Evolutionary conservation across 2,329 filamentous ascomycete genomes (phyloP).

Genomic region (Claviceps purpurea): DNA sequence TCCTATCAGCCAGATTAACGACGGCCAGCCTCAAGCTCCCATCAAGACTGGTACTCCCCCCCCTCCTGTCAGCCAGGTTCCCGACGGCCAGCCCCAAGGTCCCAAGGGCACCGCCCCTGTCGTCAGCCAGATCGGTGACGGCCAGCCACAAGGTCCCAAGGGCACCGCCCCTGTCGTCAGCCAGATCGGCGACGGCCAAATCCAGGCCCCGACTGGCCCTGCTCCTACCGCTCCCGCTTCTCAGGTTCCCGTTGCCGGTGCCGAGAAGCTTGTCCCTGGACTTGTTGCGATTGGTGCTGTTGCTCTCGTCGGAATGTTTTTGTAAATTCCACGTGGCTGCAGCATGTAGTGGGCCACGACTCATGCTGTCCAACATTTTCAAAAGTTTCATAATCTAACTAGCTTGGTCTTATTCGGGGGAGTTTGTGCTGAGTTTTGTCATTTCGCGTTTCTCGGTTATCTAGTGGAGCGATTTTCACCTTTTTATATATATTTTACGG

Average conservation of each 20-base stretch:
- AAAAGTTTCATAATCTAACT: too few species aligned
- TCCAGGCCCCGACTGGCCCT: slow-evolving; percentile 26
- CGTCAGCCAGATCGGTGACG: slow-evolving; percentile 28
- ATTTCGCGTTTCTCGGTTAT: background rate
- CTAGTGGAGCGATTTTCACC: background rate
- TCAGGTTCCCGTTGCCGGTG: slow-evolving; percentile 12
- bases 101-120: slow-evolving; percentile 15
- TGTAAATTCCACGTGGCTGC: slow-evolving; percentile 5
- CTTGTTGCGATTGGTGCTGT: slow-evolving; percentile 7
- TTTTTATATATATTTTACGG: background rate
- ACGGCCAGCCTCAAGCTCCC: slow-evolving; percentile 28
- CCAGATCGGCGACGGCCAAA: slow-evolving; percentile 29
- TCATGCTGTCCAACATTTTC: background rate
- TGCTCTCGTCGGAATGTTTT: slow-evolving; percentile 8
- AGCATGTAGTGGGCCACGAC: background rate
- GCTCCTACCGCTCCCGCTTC: slow-evolving; percentile 3
- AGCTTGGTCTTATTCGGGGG: background rate
- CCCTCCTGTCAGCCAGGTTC: slow-evolving; percentile 27
- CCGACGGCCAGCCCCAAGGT: slow-evolving; percentile 1
- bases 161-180: slow-evolving; percentile 23
- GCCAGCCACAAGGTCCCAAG: slow-evolving; percentile 16
- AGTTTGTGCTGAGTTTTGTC: background rate
- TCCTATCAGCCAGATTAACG: slow-evolving; percentile 27
- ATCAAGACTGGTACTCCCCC: slow-evolving; percentile 24
- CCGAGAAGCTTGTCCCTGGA: slow-evolving; percentile 6